Conservation (phyloP, 148 eudicot genomes). For the Rheum nobile region DNA sequence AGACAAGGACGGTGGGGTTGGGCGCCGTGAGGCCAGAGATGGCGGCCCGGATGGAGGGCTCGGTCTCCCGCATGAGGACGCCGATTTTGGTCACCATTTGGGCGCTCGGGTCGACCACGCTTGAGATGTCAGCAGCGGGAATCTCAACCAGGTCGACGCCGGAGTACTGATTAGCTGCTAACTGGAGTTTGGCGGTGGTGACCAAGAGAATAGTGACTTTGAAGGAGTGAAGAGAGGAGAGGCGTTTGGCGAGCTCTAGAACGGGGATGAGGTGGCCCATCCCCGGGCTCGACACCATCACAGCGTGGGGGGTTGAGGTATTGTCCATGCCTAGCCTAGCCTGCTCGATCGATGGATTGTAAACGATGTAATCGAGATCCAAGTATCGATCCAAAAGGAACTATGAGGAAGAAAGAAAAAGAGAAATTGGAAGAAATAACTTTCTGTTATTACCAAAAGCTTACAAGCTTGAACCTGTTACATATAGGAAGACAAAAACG, state of each 20-base stretch:
- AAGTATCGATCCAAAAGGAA: too few species aligned
- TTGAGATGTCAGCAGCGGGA: constrained; percentile 33
- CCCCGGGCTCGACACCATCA: constrained; percentile 14
- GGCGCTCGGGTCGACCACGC: constrained; percentile 17
- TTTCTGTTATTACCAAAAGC: too few species aligned
- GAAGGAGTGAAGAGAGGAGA: not conserved
- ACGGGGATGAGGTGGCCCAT: constrained; percentile 17
- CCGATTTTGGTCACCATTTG: constrained; percentile 19
- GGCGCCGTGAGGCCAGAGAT: constrained; percentile 9
- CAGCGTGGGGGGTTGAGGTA: constrained; percentile 2
- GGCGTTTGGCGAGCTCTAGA: constrained; percentile 11
- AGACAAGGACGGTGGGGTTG: constrained; percentile 12
- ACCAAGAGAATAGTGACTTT: constrained; percentile 10
- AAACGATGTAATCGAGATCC: too few species aligned
- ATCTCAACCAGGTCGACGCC: constrained; percentile 10
- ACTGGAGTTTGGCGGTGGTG: not conserved
- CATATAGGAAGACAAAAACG: too few species aligned
- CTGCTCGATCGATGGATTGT: too few species aligned
- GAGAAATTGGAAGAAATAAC: too few species aligned
- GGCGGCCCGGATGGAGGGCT: constrained; percentile 19
- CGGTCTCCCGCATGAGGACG: constrained; percentile 23
- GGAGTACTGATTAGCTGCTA: not conserved
- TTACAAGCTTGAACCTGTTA: too few species aligned
- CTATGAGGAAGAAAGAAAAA: too few species aligned
- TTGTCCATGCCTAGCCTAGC: not conserved